phyloP scores from a whole-genome alignment of 108 stramenopile species.

The Cyclotella cryptica region DNA sequence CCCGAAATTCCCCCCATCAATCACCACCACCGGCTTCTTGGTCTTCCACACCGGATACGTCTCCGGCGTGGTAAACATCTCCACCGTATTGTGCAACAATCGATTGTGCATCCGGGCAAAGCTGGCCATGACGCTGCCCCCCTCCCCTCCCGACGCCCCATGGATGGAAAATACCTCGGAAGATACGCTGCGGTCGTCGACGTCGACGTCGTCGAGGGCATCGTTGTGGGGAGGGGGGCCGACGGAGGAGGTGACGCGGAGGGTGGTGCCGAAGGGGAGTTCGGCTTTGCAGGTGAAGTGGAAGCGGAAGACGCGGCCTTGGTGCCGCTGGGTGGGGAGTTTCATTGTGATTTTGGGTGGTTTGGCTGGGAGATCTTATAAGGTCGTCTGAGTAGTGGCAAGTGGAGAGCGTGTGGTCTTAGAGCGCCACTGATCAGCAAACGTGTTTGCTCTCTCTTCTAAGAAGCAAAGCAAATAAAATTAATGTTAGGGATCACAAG shows the following conservation, averaged over 20 bases:
- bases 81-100: conserved; percentile 64
- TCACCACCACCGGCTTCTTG: conserved; percentile 74
- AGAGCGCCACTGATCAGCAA: no score
- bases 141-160: conserved; percentile 5
- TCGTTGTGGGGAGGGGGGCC: conserved; percentile 57
- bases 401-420: no score
- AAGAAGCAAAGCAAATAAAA: no score
- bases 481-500: no score
- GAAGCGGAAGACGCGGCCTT: conserved; percentile 77
- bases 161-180: conserved; percentile 4
- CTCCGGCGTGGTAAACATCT: conserved; percentile 88
- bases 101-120: conserved; percentile 38
- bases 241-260: conserved; percentile 84
- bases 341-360: no score
- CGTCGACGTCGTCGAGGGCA: conserved; percentile 10
- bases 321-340: conserved; percentile 8
- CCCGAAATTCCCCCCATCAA: conserved; percentile 42
- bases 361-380: no score
- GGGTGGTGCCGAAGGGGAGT: conserved; percentile 76
- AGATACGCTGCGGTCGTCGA: conserved; percentile 25
- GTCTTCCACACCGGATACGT: conserved; percentile 91
- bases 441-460: no score
- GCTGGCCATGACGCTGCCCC: conserved; percentile 10
- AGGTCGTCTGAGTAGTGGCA: no score
- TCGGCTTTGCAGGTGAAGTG: conserved; percentile 80